Conservation (phyloP, 192 early-diverging fungal genomes). For the Dimargaris cristalligena region DNA sequence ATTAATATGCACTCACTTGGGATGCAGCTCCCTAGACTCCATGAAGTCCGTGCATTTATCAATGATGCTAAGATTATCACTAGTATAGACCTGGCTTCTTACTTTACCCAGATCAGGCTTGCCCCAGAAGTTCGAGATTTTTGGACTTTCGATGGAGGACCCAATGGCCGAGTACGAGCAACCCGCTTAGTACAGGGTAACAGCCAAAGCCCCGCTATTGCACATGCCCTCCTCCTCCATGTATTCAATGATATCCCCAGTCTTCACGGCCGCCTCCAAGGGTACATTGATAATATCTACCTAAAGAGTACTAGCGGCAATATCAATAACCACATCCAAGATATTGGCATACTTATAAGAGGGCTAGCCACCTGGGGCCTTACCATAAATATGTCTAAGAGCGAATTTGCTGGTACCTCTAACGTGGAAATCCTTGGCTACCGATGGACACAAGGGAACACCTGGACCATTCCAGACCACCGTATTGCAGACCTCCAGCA, state of each 20-base stretch:
- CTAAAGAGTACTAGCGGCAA: constrained; percentile 10
- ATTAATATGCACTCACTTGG: constrained; percentile 16
- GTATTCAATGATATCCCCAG: background rate
- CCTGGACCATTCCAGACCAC: constrained; percentile 13
- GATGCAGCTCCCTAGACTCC: constrained; percentile 10
- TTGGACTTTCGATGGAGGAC: constrained; percentile 7
- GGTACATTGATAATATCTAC: constrained; percentile 25
- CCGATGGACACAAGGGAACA: constrained; percentile 6
- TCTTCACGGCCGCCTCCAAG: constrained; percentile 8
- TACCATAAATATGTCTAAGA: constrained; percentile 11
- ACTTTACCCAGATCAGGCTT: constrained; percentile 8
- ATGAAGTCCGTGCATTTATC: constrained; percentile 8
- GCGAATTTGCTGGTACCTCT: constrained; percentile 11
- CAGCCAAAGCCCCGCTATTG: constrained; percentile 14
- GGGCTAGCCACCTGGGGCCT: constrained; percentile 8
- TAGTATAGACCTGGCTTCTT: constrained; percentile 5
- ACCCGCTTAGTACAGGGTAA: constrained; percentile 15
- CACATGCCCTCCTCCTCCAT: constrained; percentile 6
- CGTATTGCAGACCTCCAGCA: constrained; percentile 11
- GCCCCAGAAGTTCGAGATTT: constrained; percentile 7
- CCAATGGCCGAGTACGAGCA: background rate
- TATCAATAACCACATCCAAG: constrained; percentile 8
- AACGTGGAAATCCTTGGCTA: constrained; percentile 4
- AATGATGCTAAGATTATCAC: constrained; percentile 1
- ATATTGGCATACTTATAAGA: constrained; percentile 4